Evolutionary conservation across 257 asterid species (phyloP).

Genomic region (Solanum acaule): DNA sequence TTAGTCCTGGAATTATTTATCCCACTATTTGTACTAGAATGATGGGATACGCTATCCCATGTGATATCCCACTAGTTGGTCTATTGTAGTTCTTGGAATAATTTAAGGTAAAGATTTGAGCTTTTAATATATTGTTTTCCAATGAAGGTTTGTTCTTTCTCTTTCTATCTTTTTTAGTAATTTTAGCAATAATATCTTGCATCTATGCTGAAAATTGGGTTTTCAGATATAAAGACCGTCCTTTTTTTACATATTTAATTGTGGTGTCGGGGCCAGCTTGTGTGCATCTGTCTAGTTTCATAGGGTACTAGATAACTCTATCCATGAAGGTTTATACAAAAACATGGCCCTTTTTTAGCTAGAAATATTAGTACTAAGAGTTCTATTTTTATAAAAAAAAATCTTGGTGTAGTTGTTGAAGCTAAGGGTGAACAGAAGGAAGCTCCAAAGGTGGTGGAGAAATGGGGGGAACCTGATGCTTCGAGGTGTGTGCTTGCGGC

Average conservation of each 20-base stretch:
- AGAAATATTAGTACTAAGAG: not conserved
- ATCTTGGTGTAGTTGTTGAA: constrained; percentile 46
- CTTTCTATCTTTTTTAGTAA: not conserved
- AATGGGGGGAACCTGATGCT: constrained; percentile 89
- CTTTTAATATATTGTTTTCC: not conserved
- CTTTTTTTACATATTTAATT: not conserved
- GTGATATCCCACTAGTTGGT: constrained; percentile 11
- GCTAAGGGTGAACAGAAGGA: constrained; percentile 37
- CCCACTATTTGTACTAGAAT: not conserved
- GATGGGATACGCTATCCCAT: not conserved
- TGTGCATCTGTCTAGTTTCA: not conserved
- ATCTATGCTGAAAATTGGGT: not conserved
- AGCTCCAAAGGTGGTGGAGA: constrained; percentile 58
- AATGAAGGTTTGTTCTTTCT: not conserved
- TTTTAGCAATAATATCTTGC: not conserved
- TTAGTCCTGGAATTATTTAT: not conserved
- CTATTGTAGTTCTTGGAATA: constrained; percentile 46
- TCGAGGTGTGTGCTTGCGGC: constrained; percentile 58
- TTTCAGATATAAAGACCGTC: not conserved
- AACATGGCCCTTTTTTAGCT: not conserved
- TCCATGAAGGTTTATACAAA: not conserved
- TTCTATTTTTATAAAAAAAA: not conserved
- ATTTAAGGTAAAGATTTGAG: constrained; percentile 44
- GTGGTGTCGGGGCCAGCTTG: not conserved
- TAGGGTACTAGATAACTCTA: not conserved